Evolutionary conservation across 306 rosid genomes (phyloP), one percentile per base, ranked within the genome.

Genomic region (Psophocarpus tetragonolobus): DNA sequence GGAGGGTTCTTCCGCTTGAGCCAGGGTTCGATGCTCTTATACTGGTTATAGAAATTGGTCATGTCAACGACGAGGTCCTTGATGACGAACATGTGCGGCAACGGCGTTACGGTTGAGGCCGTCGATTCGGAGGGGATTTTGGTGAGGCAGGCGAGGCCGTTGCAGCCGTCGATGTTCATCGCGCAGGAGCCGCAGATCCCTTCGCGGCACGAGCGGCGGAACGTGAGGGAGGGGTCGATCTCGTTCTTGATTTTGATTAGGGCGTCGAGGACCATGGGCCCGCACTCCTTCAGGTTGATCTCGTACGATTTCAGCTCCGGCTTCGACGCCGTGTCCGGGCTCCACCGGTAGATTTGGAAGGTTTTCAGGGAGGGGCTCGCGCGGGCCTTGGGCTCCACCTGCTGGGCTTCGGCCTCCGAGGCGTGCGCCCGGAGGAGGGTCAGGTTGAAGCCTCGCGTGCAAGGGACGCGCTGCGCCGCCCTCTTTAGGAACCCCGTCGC

Each of bases 21-120:
- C 99, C 99, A 96, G 7, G 99, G 99, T 63, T 92, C 99, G 3
- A 92, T 96, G 60, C 99, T 96, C 94, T 92, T 96, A n/a, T 96
- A 92, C 91, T 96, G 99, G 33, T 86, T 91, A 47, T 96, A 96
- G 68, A 96, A 96, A 67, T 96, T 96, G 0, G 99, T 96, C 99
- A 96, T 92, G 33, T 96, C 98, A 73, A 96, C 99, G 26, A 96
- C 91, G 73, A 96, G 73, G 73, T 96, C 99, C 91, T 96, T 96
- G 0, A 96, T 83, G 80, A 96, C 98, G 45, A 82, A 96, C 99
- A 96, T 92, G 57, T 96, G 99, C 45, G 98, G 99, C 82, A 96
- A 47, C 44, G 98, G 97, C 38, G 98, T 92, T 24, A 96, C 38
- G 44, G 80, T 87, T 14, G 97, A 10, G 1, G 85, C 71, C 0